Conservation (phyloP, 768 basidiomycete genomes). For the Mycena chlorophos region DNA sequence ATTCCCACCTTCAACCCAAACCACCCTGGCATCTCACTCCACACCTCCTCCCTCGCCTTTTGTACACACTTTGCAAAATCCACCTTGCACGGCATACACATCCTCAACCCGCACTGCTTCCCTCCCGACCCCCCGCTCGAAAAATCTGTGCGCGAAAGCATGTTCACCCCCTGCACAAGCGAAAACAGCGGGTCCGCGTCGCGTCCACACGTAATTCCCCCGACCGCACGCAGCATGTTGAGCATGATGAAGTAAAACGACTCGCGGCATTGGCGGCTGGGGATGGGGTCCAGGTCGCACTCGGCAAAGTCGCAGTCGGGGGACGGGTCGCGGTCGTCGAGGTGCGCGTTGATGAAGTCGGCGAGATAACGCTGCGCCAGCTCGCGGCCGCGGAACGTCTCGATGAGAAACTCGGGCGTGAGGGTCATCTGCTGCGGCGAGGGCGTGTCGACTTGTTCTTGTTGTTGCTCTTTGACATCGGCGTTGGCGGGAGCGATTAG, state of each 20-base stretch:
- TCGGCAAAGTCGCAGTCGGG: slow-evolving; percentile 47
- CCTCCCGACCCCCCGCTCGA: slow-evolving; percentile 66
- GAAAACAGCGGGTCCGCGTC: slow-evolving; percentile 76
- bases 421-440: slow-evolving; percentile 17
- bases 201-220: slow-evolving; percentile 69
- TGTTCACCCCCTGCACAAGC: slow-evolving; percentile 65
- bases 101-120: slow-evolving; percentile 50
- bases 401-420: slow-evolving; percentile 38
- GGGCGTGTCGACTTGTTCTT: too few species aligned
- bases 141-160: slow-evolving; percentile 72
- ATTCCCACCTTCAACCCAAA: slow-evolving; percentile 47
- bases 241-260: slow-evolving; percentile 78
- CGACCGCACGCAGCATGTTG: slow-evolving; percentile 67
- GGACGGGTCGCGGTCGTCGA: slow-evolving; percentile 51
- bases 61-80: slow-evolving; percentile 42
- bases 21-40: slow-evolving; percentile 62
- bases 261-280: slow-evolving; percentile 52
- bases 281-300: slow-evolving; percentile 32
- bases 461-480: too few species aligned
- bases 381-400: slow-evolving; percentile 65
- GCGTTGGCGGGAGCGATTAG: slow-evolving; percentile 22
- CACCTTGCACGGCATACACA: slow-evolving; percentile 51
- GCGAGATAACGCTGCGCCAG: slow-evolving; percentile 61
- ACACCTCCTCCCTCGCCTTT: slow-evolving; percentile 59
- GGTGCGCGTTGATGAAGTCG: slow-evolving; percentile 56